Base-by-base conservation (phyloP, 805 yeast genomes). In the Lachancea fermentati region DNA sequence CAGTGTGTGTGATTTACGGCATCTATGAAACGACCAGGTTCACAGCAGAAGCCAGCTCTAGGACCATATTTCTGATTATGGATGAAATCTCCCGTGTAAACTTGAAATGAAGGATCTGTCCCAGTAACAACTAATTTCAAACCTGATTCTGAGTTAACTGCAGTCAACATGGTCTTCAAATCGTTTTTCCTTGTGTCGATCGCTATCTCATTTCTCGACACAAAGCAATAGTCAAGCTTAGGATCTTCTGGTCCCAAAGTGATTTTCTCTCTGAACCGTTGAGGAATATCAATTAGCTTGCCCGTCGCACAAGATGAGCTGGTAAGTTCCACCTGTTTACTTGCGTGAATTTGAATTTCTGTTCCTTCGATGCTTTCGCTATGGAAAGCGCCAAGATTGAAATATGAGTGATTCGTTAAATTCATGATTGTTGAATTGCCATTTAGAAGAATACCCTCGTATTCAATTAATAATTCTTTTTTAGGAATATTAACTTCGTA, bases 91-190 rank as follows among this genome's bases (percentile, higher is more conserved):
- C 83, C 84, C 22, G 85, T 78, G 59, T 79, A 80, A 30, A 80
- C 64, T 57, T 79, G 85, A 66, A 75, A 78, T 2, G 78, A 63
- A 5, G 86, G 87, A 43, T 80, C 87, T 3, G 86, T 80, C 5
- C 83, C 66, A 13, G 57, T 52, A 6, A 73, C 71, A 15, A 58
- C 57, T 30, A 80, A 52, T 34, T 63, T 60, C 36, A 71, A 51
- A 5, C 62, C 57, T 3, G 78, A 60, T 16, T 60, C 62, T 12
- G 78, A 73, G 48, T 73, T 71, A 18, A 55, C 55, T 7, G 77
- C 75, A 48, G 64, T 68, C 24, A 70, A 58, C 17, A 76, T 62
- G 18, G 62, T 47, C 34, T 50, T 57, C 44, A 72, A 54, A 14
- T 56, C 55, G 3, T 46, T 38, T 4, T 41, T n/a, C 40, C 81